A percentile compares a stretch with the other conserved stretches of the same genome.
Conservation (phyloP, 2,329 filamentous ascomycete genomes). For the Fusarium subtropicale region DNA sequence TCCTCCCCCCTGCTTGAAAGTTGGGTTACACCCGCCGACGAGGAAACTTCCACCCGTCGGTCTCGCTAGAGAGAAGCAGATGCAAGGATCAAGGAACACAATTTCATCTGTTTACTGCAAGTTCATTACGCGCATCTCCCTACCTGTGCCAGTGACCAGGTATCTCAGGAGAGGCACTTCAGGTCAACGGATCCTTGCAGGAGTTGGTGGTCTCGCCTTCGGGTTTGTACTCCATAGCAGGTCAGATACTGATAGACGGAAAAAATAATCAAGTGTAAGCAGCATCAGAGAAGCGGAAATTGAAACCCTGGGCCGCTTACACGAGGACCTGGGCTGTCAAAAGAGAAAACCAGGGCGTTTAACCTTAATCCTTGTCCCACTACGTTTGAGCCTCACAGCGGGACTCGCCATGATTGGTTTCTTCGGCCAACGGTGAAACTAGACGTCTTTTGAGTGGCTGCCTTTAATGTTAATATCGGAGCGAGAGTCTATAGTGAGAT, state of each 20-base stretch:
- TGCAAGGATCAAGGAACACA: not conserved
- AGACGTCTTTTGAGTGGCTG: not conserved
- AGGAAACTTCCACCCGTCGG: conserved; percentile 11
- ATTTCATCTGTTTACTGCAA: conserved; percentile 2
- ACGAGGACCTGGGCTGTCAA: conserved; percentile 25
- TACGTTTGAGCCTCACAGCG: conserved; percentile 41
- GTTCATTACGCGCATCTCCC: not conserved
- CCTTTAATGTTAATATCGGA: conserved; percentile 34
- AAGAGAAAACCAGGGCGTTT: conserved; percentile 12
- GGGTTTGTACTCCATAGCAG: conserved; percentile 23
- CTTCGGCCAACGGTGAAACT: conserved; percentile 30
- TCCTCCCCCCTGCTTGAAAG: not conserved
- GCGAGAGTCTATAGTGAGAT: conserved; percentile 11
- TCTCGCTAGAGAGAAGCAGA: conserved; percentile 13
- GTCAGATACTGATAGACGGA: conserved; percentile 39
- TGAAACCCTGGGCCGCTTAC: conserved; percentile 25
- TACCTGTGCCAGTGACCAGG: not conserved
- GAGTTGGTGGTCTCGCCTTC: conserved; percentile 17
- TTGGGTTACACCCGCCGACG: not conserved
- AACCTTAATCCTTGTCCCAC: conserved; percentile 11
- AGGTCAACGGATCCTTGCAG: conserved; percentile 14
- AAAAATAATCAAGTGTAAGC: conserved; percentile 25
- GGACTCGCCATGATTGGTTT: conserved; percentile 25
- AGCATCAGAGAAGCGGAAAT: conserved; percentile 26
- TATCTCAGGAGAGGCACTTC: conserved; percentile 5